Evolutionary conservation across 768 basidiomycete species (phyloP), one percentile per base, ranked within the genome.

Genomic region (Hydnum rufescens): DNA sequence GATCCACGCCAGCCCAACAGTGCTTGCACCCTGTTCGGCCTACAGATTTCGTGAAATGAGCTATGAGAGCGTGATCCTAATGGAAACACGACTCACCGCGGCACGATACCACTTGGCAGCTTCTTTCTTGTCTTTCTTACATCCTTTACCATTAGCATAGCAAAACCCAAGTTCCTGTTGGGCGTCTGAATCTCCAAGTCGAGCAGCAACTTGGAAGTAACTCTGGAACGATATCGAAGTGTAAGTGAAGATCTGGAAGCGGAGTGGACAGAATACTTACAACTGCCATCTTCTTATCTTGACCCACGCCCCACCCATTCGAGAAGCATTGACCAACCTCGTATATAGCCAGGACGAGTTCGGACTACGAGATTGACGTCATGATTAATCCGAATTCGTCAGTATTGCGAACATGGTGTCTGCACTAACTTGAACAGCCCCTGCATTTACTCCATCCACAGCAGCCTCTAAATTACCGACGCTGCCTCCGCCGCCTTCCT

Each of bases 301-400:
- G 85, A 28, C 66, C 61, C 8, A 87, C 78, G 4, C 89, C 89
- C 87, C 88, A 92, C 1, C 88, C 89, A 50, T 87, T 84, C 62
- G 83, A 84, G 65, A 89, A 93, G 62, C 85, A 88, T 64, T 87
- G 84, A 1, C 85, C 89, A 3, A 92, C 85, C 65, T 92, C 89
- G 61, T 89, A 86, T 44, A 92, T 82, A 0, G 89, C 86, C 22
- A 92, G 70, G 19, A 89, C 79, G 13, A 93, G 73, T 64, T 92
- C 88, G 23, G 71, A 75, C 77, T 87, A 50, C 6, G 31, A 47
- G 6, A 47, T 13, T 8, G 25, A 47, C 16, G 44, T 13, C 23
- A 16, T 26, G 25, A 47, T 47, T 6, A 47, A 19, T 19, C 8
- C 34, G 8, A 39, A 39, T 26, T 13, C 25, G 23, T 26, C 44